These are phyloP conservation scores for Fusarium poae DNA, from an alignment of 2,329 filamentous ascomycete genomes.

Conservation along the genomic window DNA sequence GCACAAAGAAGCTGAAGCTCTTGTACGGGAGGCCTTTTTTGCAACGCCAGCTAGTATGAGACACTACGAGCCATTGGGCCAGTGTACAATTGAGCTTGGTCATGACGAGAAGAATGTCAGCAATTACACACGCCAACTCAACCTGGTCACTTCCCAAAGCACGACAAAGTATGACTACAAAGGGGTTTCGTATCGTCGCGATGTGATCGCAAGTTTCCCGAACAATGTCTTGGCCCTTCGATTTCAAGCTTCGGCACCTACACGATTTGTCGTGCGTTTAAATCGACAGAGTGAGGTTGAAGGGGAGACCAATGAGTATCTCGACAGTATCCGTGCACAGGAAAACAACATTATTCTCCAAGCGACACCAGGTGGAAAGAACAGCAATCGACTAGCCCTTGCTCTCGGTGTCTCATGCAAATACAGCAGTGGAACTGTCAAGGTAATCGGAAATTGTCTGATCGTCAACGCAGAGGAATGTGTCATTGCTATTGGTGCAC, in stretches of 20 bases:
- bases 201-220: constrained; percentile 59
- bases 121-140: constrained; percentile 56
- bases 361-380: constrained; percentile 42
- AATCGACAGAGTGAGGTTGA: constrained; percentile 43
- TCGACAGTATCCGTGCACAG: constrained; percentile 41
- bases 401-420: constrained; percentile 28
- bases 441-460: constrained; percentile 38
- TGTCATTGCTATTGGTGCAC: constrained; percentile 39
- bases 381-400: constrained; percentile 39
- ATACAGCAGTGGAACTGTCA: constrained; percentile 1
- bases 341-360: constrained; percentile 34
- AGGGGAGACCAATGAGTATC: constrained; percentile 46
- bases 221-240: constrained; percentile 54
- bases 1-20: constrained; percentile 44
- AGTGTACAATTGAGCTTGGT: constrained; percentile 55
- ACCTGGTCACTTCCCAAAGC: constrained; percentile 54
- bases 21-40: constrained; percentile 44
- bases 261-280: constrained; percentile 46
- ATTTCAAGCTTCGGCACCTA: constrained; percentile 37
- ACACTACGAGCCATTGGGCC: constrained; percentile 52
- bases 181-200: constrained; percentile 51
- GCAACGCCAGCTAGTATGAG: constrained; percentile 45
- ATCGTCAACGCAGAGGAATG: constrained; percentile 26
- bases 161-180: constrained; percentile 55
- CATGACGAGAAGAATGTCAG: constrained; percentile 48